Conservation (phyloP, 78 protist genomes). For the Dictyostelium citrinum region DNA sequence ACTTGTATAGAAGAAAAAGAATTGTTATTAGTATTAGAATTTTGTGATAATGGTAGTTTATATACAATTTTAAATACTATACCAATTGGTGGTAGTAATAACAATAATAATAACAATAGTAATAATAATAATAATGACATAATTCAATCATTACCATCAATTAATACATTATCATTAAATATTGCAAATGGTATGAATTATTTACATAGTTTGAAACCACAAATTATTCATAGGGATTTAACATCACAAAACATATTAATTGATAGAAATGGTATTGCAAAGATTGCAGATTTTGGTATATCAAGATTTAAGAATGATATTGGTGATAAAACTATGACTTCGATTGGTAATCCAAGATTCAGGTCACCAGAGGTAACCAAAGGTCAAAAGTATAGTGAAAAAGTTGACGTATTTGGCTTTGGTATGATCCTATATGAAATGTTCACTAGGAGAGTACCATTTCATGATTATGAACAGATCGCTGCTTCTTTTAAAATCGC, state of each 20-base stretch:
- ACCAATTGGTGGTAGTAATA: background rate
- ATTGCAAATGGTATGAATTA: conserved; percentile 73
- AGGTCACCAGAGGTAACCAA: conserved; percentile 82
- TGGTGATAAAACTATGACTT: conserved; percentile 79
- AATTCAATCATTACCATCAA: conserved; percentile 28
- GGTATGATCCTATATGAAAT: conserved; percentile 79
- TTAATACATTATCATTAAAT: conserved; percentile 40
- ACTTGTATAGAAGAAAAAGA: conserved; percentile 54
- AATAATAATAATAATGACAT: conserved; percentile 11
- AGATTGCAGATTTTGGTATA: conserved; percentile 80
- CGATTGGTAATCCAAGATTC: conserved; percentile 70
- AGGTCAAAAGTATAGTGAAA: conserved; percentile 52
- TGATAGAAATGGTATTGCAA: conserved; percentile 10
- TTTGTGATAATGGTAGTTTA: conserved; percentile 69
- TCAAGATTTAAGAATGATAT: conserved; percentile 63
- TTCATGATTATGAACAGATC: conserved; percentile 59
- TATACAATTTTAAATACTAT: conserved; percentile 45
- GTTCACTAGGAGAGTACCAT: conserved; percentile 59
- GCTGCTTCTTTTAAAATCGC: conserved; percentile 58
- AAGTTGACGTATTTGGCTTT: conserved; percentile 78
- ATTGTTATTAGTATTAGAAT: conserved; percentile 61
- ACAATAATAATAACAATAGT: background rate
- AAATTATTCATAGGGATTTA: conserved; percentile 74
- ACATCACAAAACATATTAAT: conserved; percentile 58
- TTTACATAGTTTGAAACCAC: conserved; percentile 71